phyloP scores from a whole-genome alignment of 179 eudicot species.

The Corrigiola litoralis region DNA sequence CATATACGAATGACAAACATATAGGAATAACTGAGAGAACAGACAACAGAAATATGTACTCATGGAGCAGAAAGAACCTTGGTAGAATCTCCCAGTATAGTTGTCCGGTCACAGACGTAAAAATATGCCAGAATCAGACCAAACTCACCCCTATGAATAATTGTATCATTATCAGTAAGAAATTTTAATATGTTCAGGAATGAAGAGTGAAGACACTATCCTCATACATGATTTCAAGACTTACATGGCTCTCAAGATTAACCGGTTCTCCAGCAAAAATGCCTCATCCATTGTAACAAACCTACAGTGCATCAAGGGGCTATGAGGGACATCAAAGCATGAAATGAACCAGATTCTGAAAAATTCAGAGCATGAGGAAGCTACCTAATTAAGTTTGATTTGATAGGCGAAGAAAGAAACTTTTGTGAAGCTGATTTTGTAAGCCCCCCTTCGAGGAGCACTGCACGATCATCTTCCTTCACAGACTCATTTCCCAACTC shows the following conservation, averaged over 20 bases:
- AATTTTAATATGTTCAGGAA: background rate
- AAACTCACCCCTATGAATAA: constrained; percentile 54
- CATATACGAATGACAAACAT: background rate
- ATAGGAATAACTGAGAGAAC: background rate
- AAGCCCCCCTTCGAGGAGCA: constrained; percentile 87
- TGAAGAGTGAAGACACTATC: background rate
- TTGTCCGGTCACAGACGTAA: constrained; percentile 75
- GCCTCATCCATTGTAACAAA: constrained; percentile 85
- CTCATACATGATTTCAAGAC: constrained; percentile 15
- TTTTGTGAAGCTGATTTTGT: constrained; percentile 61
- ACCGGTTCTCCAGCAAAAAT: constrained; percentile 83
- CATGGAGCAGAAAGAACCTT: constrained; percentile 36
- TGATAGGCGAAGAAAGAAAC: constrained; percentile 45
- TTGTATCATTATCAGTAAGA: constrained; percentile 7
- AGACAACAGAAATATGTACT: background rate
- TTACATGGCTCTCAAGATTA: constrained; percentile 85
- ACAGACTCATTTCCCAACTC: constrained; percentile 64
- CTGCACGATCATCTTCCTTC: constrained; percentile 83
- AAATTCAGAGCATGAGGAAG: constrained; percentile 10
- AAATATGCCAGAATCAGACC: constrained; percentile 59
- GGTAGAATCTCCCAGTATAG: constrained; percentile 52
- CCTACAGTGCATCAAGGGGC: constrained; percentile 33
- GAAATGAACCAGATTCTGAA: background rate
- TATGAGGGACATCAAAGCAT: constrained; percentile 10
- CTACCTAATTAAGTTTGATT: constrained; percentile 68